Evolutionary conservation across 148 eudicot species (phyloP).

Genomic region (Chenopodium quinoa): DNA sequence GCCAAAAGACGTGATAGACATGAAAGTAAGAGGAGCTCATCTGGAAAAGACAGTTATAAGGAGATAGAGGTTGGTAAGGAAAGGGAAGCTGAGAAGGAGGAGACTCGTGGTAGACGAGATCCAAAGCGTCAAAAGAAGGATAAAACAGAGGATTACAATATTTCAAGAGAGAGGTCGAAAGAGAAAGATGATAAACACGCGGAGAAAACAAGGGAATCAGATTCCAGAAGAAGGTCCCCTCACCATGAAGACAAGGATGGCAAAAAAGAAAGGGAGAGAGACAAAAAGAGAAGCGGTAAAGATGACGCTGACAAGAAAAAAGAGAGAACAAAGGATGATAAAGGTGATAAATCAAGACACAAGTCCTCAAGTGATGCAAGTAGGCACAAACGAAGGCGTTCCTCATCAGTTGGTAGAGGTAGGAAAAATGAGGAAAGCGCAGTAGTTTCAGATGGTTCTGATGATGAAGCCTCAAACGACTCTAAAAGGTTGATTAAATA

Average conservation of each 20-base stretch:
- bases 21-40: slow-evolving; percentile 50
- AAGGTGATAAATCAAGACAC: slow-evolving; percentile 57
- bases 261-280: slow-evolving; percentile 51
- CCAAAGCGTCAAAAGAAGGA: slow-evolving; percentile 52
- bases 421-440: slow-evolving; percentile 55
- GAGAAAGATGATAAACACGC: slow-evolving; percentile 44
- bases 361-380: slow-evolving; percentile 53
- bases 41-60: slow-evolving; percentile 38
- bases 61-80: slow-evolving; percentile 41
- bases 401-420: slow-evolving; percentile 63
- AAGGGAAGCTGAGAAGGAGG: slow-evolving; percentile 45
- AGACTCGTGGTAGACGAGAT: slow-evolving; percentile 44
- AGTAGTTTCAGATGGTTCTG: slow-evolving; percentile 46
- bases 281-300: slow-evolving; percentile 46
- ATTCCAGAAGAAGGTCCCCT: slow-evolving; percentile 51
- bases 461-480: slow-evolving; percentile 64
- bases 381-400: slow-evolving; percentile 65
- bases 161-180: slow-evolving; percentile 53
- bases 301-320: slow-evolving; percentile 55
- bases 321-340: slow-evolving; percentile 55
- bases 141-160: slow-evolving; percentile 41
- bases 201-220: slow-evolving; percentile 58
- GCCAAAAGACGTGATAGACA: slow-evolving; percentile 42
- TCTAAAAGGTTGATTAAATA: slow-evolving; percentile 60
- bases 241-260: slow-evolving; percentile 53